Evolutionary conservation across 768 basidiomycete species (phyloP), one percentile per base, ranked within the genome.

Genomic region (Tephrocybe sp.): DNA sequence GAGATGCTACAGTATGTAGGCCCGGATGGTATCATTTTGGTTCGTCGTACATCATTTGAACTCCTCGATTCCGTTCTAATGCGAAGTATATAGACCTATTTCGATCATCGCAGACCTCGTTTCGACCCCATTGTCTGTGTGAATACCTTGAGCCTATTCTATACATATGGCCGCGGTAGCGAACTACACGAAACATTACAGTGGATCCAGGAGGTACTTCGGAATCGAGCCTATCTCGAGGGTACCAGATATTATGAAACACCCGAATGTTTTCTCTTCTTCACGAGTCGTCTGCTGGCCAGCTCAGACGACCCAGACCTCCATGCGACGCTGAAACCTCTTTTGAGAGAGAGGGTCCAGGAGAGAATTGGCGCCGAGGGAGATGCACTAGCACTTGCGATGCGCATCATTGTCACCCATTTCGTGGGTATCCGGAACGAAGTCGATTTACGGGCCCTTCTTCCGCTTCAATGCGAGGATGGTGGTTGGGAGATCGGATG

Each of bases 231-330:
- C 6, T 82, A 82, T 57, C 58, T 77, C 18, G 73, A 78, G 9
- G 81, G 81, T 8, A 80, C 80, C 5, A 66, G 77, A 4, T 83
- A 82, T 59, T 82, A 83, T 56, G 69, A 70, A 28, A 74, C 73
- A 0, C 61, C 78, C 0, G 78, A 82, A 59, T 73, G 70, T 46
- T 82, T 81, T 60, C 69, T 82, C 19, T 82, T 68, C 62, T 80
- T 79, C 64, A 54, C 77, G 46, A 64, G 68, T 50, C 73, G 80
- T 11, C 69, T 82, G 9, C 64, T 82, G 18, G 58, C 63, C 18
- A 60, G 52, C 35, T 60, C 68, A 9, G 55, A 51, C 30, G 69
- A 75, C 56, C 43, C 60, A 4, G 67, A 67, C 1, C 61, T 78
- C 16, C 72, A 73, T 31, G 57, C 57, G 15, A 57, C 64, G 12